Evolutionary conservation across 2,329 filamentous ascomycete genomes (phyloP).

Genomic region (Scleromitrula shiraiana): DNA sequence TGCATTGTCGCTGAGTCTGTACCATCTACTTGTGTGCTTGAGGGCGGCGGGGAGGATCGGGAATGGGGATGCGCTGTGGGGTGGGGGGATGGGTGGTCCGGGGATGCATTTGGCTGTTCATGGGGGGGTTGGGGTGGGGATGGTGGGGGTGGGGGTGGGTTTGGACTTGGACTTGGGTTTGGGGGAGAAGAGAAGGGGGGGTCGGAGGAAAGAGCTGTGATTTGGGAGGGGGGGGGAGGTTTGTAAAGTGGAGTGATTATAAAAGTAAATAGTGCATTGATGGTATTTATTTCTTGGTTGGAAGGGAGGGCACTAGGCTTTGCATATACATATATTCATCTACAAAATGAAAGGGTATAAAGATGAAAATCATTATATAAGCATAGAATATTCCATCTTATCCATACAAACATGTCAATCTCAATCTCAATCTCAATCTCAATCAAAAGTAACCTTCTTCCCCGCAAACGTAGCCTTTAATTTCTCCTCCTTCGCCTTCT

Average conservation of each 20-base stretch:
- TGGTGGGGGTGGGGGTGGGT: slow-evolving; percentile 7
- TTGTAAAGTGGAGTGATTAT: too few relatives aligned
- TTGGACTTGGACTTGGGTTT: too few relatives aligned
- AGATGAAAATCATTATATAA: too few relatives aligned
- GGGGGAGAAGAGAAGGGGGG: not conserved
- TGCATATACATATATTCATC: too few relatives aligned
- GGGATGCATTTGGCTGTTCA: slow-evolving; percentile 23
- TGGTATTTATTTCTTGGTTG: too few relatives aligned
- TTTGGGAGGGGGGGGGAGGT: not conserved
- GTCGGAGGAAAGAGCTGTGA: not conserved
- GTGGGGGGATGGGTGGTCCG: slow-evolving; percentile 17
- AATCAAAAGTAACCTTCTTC: slow-evolving; percentile 53
- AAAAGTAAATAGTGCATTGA: too few relatives aligned
- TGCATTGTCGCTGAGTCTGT: slow-evolving; percentile 30
- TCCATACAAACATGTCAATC: too few relatives aligned
- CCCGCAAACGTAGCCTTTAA: slow-evolving; percentile 46
- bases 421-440: slow-evolving; percentile 1
- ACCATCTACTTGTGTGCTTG: slow-evolving; percentile 30
- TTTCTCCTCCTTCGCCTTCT: slow-evolving; percentile 49
- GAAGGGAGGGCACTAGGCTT: too few relatives aligned
- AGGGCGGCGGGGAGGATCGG: slow-evolving; percentile 23
- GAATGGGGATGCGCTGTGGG: slow-evolving; percentile 1
- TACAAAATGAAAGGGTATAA: too few relatives aligned
- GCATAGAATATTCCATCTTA: too few relatives aligned
- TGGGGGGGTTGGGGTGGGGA: slow-evolving; percentile 10